Base-by-base conservation (phyloP, 805 yeast species). In the Tetrapisispora fleetii region DNA sequence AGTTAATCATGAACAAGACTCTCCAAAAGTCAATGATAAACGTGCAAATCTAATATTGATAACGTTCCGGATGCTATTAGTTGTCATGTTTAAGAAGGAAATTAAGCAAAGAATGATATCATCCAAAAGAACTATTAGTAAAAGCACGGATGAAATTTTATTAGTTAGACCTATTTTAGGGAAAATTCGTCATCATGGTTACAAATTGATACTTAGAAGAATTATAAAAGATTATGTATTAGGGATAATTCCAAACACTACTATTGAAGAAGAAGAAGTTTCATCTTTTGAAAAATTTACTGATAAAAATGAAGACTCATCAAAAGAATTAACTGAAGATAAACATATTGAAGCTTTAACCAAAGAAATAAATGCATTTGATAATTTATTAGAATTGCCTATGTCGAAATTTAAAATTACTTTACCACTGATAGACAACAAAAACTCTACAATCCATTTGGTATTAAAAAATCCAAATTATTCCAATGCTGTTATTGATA, bases 11-110 rank as follows among this genome's bases (percentile, higher is more conserved):
- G 69, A 67, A 47, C 75, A 70, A 48, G 76, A 72, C 41, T 57
- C 62, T 2, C 60, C 74, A 68, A 72, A 73, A 64, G 59, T 76
- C 52, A 62, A 69, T 50, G 68, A 68, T 46, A 56, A 48, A 47
- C 59, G 72, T 41, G 74, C 73, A 0, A 61, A 63, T 46, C 43
- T 68, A 17, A 52, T 68, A 24, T 54, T 67, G n/a, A 54, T 65
- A 1, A 63, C 53, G 59, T 58, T 58, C 50, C 58, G 65, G 61
- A 58, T 59, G 62, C 59, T 62, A 58, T 55, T 63, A 65, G 71
- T 67, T 1, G 59, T 58, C 49, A 65, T 56, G 65, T 72, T 58
- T 70, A 75, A 60, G 70, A 72, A 54, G 54, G 67, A 59, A 47
- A 43, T 59, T 33, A 63, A 46, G 44, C 57, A 48, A 52, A 62